phyloP scores from a whole-genome alignment of 2,329 filamentous ascomycete genomes.

The Simplicillium sp. region DNA sequence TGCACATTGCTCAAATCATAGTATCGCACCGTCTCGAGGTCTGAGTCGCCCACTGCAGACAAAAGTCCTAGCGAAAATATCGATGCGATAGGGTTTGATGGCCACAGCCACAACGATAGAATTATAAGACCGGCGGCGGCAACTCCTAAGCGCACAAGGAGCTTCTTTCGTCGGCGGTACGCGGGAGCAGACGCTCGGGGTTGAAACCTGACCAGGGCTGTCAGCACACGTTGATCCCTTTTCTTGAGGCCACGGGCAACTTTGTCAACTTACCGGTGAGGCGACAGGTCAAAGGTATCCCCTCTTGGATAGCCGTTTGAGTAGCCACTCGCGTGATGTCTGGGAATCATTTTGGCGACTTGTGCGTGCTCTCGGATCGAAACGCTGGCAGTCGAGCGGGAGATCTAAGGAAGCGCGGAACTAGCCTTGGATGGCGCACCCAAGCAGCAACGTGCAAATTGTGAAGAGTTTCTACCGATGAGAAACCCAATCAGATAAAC shows the following conservation, averaged over 20 bases:
- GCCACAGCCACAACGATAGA: constrained; percentile 68
- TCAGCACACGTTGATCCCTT: constrained; percentile 1
- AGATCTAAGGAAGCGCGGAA: too few species aligned
- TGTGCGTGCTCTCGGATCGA: background rate
- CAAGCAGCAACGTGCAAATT: too few species aligned
- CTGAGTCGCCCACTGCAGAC: constrained; percentile 56
- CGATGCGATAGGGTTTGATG: constrained; percentile 52
- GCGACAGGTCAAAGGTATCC: constrained; percentile 77
- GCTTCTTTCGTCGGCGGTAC: constrained; percentile 61
- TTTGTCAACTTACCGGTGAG: constrained; percentile 61
- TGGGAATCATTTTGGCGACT: constrained; percentile 65
- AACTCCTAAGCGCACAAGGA: constrained; percentile 59
- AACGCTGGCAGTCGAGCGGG: background rate
- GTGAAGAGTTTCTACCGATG: too few species aligned
- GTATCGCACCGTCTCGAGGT: constrained; percentile 92
- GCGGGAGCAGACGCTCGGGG: constrained; percentile 67
- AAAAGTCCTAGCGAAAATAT: constrained; percentile 62
- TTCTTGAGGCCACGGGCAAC: background rate
- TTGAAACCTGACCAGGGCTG: constrained; percentile 60
- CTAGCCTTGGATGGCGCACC: too few species aligned
- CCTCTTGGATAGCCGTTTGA: constrained; percentile 74
- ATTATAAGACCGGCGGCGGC: constrained; percentile 49
- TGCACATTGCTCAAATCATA: constrained; percentile 90
- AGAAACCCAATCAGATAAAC: too few species aligned
- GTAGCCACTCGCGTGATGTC: constrained; percentile 67